Evolutionary conservation across 306 rosid genomes (phyloP).

Genomic region (Quercus bicolor): DNA sequence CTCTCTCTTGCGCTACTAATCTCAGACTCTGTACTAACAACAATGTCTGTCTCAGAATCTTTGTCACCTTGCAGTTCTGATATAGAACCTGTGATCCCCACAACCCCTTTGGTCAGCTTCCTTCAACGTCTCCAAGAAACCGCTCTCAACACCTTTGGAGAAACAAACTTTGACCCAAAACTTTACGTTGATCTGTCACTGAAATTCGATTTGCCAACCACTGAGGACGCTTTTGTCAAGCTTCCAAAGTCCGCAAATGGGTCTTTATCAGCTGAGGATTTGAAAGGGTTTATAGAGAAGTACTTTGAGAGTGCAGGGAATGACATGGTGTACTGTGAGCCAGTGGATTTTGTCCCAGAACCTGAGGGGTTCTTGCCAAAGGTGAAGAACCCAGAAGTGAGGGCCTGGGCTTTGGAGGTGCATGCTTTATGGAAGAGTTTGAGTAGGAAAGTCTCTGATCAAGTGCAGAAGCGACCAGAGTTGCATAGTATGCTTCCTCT

Average conservation of each 20-base stretch:
- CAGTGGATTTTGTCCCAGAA: conserved; percentile 56
- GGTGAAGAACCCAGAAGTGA: conserved; percentile 52
- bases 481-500: conserved; percentile 76
- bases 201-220: conserved; percentile 34
- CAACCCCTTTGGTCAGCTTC: conserved; percentile 54
- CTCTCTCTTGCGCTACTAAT: background rate
- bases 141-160: conserved; percentile 41
- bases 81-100: conserved; percentile 25
- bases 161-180: conserved; percentile 60
- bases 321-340: conserved; percentile 52
- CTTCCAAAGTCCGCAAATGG: conserved; percentile 37
- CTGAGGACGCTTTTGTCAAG: conserved; percentile 46
- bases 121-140: conserved; percentile 55
- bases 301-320: conserved; percentile 59
- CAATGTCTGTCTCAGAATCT: conserved; percentile 2
- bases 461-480: conserved; percentile 43
- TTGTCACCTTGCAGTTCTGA: conserved; percentile 9
- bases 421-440: conserved; percentile 78
- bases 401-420: conserved; percentile 77
- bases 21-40: background rate
- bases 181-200: conserved; percentile 73
- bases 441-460: conserved; percentile 43
- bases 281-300: conserved; percentile 28
- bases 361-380: conserved; percentile 63
- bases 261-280: conserved; percentile 28